Percentiles rank a stretch among this genome's conserved stretches.
phyloP scores from a whole-genome alignment of 208 protist species.

The Trypanosoma melophagium region DNA sequence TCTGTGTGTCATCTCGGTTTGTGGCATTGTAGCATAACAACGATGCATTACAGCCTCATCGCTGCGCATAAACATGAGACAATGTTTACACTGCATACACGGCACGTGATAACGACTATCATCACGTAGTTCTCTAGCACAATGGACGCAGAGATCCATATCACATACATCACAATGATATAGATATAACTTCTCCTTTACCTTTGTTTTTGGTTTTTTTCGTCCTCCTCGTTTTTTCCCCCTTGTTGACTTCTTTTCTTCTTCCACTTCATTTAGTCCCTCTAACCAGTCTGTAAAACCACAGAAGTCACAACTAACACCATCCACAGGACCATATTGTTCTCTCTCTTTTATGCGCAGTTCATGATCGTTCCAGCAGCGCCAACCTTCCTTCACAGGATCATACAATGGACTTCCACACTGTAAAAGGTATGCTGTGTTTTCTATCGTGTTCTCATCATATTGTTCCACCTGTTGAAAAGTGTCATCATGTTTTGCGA shows the following conservation, averaged over 20 bases:
- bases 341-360: constrained; percentile 31
- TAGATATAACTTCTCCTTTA: constrained; percentile 27
- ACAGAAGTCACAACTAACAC: constrained; percentile 87
- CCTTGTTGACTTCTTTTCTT: background rate
- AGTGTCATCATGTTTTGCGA: background rate
- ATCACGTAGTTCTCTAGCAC: constrained; percentile 44
- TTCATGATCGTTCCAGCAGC: constrained; percentile 66
- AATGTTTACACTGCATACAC: constrained; percentile 73
- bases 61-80: constrained; percentile 40
- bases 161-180: constrained; percentile 67
- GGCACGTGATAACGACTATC: constrained; percentile 78
- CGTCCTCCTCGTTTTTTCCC: constrained; percentile 9
- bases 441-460: constrained; percentile 9
- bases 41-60: constrained; percentile 45
- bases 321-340: constrained; percentile 59
- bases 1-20: background rate
- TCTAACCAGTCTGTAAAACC: constrained; percentile 70
- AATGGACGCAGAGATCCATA: constrained; percentile 70
- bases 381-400: constrained; percentile 49
- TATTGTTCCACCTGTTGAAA: background rate
- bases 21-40: constrained; percentile 28
- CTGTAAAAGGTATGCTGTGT: constrained; percentile 42
- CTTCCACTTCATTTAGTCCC: background rate
- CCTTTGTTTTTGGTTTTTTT: constrained; percentile 11
- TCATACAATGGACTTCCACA: constrained; percentile 81